Percentiles rank a stretch among this genome's conserved stretches.
Conservation (phyloP, 2,329 filamentous ascomycete genomes). For the Cladosporium sp. region DNA sequence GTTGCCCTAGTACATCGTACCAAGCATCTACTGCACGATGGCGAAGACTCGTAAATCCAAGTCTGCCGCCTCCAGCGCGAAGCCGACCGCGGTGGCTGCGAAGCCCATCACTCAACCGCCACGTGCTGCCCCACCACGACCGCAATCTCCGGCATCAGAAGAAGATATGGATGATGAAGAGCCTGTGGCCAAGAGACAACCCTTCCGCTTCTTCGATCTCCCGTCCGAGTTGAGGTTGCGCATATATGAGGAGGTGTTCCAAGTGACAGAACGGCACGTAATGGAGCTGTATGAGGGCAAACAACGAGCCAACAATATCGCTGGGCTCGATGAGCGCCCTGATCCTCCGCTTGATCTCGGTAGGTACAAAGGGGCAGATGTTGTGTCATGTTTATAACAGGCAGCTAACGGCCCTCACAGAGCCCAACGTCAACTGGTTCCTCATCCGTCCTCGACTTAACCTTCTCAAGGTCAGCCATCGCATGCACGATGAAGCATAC, state of each 20-base stretch:
- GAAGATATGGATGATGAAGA: constrained; percentile 18
- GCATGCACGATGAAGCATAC: constrained; percentile 63
- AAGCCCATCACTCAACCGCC: not conserved
- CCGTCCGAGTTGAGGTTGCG: constrained; percentile 69
- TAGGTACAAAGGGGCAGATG: constrained; percentile 17
- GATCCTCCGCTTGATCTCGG: constrained; percentile 60
- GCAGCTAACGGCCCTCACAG: constrained; percentile 30
- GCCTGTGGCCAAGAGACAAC: constrained; percentile 26
- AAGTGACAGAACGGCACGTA: constrained; percentile 13
- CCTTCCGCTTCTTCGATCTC: constrained; percentile 67
- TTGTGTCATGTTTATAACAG: not conserved
- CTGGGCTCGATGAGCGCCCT: constrained; percentile 40
- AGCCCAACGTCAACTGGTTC: constrained; percentile 62
- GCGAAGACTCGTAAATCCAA: constrained; percentile 18
- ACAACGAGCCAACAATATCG: constrained; percentile 2
- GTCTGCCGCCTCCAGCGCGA: constrained; percentile 17
- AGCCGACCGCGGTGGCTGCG: constrained; percentile 16
- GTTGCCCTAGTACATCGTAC: not conserved
- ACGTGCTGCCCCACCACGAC: constrained; percentile 21
- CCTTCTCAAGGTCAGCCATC: constrained; percentile 62
- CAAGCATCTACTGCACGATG: not conserved
- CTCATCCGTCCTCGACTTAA: constrained; percentile 58
- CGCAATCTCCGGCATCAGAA: constrained; percentile 26
- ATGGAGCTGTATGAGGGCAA: constrained; percentile 17
- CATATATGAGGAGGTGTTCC: constrained; percentile 66